Conservation (phyloP, 495 filamentous ascomycete genomes). For the Penicillium ochrochloron region DNA sequence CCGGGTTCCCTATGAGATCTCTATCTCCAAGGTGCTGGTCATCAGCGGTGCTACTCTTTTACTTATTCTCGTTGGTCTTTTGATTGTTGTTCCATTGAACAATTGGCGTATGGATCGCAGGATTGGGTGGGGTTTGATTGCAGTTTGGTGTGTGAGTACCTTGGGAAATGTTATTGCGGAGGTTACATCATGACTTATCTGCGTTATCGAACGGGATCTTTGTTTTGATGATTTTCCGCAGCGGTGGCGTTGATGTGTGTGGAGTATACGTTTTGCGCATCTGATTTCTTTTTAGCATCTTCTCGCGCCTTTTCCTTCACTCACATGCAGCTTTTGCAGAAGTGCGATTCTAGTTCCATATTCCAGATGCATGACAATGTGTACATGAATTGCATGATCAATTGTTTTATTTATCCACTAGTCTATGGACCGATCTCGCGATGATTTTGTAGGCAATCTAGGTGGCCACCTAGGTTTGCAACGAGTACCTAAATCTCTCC, state of each 20-base stretch:
- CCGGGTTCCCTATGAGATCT: conserved; percentile 66
- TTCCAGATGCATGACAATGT: neutral
- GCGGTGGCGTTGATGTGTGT: neutral
- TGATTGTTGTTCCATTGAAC: conserved; percentile 83
- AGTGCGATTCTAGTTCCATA: neutral
- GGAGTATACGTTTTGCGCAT: neutral
- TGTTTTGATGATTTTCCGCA: neutral
- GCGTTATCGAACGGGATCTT: neutral
- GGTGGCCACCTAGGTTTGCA: too few relatives aligned
- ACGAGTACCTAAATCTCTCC: too few relatives aligned
- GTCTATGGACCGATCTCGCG: neutral
- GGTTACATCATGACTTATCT: conserved; percentile 40
- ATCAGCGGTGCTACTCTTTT: conserved; percentile 82
- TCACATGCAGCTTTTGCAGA: neutral
- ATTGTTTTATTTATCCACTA: neutral
- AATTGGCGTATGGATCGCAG: conserved; percentile 85
- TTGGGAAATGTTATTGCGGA: conserved; percentile 84
- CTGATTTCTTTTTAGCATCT: neutral
- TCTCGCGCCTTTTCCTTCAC: neutral
- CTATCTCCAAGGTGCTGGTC: conserved; percentile 80
- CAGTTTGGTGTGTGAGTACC: conserved; percentile 86
- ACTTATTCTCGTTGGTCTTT: conserved; percentile 74
- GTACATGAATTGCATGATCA: neutral
- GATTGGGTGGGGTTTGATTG: conserved; percentile 82
- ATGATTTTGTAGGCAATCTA: too few relatives aligned